These are phyloP conservation scores for Lipomyces lipofer DNA, from an alignment of 805 yeast species.

Conservation along the genomic window DNA sequence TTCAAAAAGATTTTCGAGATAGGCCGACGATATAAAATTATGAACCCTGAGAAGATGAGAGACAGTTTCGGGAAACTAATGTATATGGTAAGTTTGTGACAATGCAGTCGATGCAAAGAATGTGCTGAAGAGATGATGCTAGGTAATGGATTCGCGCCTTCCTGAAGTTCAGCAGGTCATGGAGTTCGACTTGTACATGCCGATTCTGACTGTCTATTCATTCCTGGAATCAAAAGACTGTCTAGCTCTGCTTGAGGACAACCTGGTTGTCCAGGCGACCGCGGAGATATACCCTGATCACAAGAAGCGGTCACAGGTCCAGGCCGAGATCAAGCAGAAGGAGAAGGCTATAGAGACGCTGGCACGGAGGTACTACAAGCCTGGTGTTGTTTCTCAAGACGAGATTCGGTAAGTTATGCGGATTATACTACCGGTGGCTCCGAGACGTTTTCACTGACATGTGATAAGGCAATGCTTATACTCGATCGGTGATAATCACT, in stretches of 20 bases:
- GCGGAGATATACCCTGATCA: constrained; percentile 63
- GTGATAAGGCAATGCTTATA: constrained; percentile 55
- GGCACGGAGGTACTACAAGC: constrained; percentile 51
- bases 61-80: constrained; percentile 76
- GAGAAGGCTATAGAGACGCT: constrained; percentile 68
- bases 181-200: constrained; percentile 75
- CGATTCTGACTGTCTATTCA: constrained; percentile 61
- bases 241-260: constrained; percentile 55
- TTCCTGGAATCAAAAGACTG: constrained; percentile 47
- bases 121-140: neutral
- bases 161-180: constrained; percentile 68
- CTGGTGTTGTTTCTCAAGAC: constrained; percentile 48
- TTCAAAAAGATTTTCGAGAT: constrained; percentile 70
- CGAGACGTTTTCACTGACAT: neutral
- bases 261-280: constrained; percentile 61
- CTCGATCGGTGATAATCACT: constrained; percentile 76
- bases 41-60: constrained; percentile 82
- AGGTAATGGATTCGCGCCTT: constrained; percentile 71
- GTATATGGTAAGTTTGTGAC: constrained; percentile 56
- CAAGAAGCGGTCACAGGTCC: constrained; percentile 55
- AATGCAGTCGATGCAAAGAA: neutral
- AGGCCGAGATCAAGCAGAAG: constrained; percentile 61
- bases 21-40: constrained; percentile 76
- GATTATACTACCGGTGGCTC: neutral
- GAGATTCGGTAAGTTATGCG: constrained; percentile 55